A percentile compares a stretch with the other conserved stretches of the same genome.
phyloP scores from a whole-genome alignment of 352 stramenopile genomes.

The Globisporangium nagaii region DNA sequence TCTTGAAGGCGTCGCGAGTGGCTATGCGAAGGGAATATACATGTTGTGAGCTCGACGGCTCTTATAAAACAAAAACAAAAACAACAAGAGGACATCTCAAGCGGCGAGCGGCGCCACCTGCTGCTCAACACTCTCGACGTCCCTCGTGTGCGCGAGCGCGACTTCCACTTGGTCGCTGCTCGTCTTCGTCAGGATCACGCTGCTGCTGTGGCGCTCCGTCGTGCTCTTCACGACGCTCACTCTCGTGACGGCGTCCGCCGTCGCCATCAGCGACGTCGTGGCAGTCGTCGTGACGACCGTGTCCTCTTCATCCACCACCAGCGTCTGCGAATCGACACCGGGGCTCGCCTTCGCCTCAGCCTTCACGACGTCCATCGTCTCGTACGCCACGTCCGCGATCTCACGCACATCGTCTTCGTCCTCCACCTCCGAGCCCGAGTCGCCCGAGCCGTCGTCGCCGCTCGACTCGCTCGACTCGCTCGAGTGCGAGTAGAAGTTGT shows the following conservation, averaged over 20 bases:
- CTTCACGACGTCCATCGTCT: neutral
- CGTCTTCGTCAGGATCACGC: neutral
- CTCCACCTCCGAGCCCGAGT: slow-evolving; percentile 2
- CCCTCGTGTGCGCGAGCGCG: neutral
- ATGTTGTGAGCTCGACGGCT: too few species aligned
- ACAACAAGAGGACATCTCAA: too few species aligned
- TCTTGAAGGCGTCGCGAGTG: too few species aligned
- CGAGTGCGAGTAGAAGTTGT: slow-evolving; percentile 12
- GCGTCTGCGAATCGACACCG: neutral
- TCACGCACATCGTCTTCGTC: slow-evolving; percentile 3
- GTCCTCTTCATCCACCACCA: neutral
- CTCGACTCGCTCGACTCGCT: slow-evolving; percentile 11
- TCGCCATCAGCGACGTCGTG: neutral
- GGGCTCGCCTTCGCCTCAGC: neutral
- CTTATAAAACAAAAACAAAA: too few species aligned
- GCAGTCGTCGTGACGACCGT: neutral
- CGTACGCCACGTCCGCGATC: neutral
- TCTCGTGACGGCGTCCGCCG: too few species aligned
- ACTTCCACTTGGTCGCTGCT: slow-evolving; percentile 8
- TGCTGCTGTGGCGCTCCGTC: neutral
- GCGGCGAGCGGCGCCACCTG: too few species aligned
- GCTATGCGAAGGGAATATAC: neutral
- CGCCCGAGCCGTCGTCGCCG: slow-evolving; percentile 5
- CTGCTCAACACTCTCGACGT: neutral
- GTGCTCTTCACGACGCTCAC: neutral